A percentile compares a stretch with the other conserved stretches of the same genome.
phyloP scores from a whole-genome alignment of 2,329 filamentous ascomycete genomes.

The Zymoseptoria tritici region DNA sequence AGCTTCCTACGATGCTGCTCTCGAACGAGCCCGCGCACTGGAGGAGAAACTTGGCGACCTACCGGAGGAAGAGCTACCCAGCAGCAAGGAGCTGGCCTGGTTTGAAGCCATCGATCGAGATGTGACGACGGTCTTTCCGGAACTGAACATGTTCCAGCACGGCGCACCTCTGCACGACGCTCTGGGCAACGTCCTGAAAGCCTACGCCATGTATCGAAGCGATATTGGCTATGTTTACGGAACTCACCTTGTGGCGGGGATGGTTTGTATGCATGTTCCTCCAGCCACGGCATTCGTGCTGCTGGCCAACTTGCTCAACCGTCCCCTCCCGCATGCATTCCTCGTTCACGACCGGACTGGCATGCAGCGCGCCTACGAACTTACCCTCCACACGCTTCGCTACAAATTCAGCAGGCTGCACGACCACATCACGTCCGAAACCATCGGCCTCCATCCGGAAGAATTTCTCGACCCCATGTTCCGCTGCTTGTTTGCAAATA shows the following conservation, averaged over 20 bases:
- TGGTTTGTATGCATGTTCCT: constrained; percentile 64
- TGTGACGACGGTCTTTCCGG: constrained; percentile 60
- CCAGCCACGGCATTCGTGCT: constrained; percentile 60
- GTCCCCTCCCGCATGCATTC: constrained; percentile 66
- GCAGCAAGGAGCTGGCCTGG: constrained; percentile 52
- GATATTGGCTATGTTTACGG: constrained; percentile 72
- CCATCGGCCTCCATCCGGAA: constrained; percentile 29
- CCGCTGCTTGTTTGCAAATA: constrained; percentile 28
- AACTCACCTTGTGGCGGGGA: constrained; percentile 65
- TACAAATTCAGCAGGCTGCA: constrained; percentile 59
- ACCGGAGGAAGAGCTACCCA: constrained; percentile 36
- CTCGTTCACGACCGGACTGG: constrained; percentile 63
- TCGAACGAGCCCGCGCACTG: constrained; percentile 58
- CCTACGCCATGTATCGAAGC: constrained; percentile 73
- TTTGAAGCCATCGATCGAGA: constrained; percentile 58
- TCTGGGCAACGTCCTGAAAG: constrained; percentile 65
- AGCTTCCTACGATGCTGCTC: constrained; percentile 62
- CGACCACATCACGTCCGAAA: constrained; percentile 50
- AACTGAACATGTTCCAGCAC: constrained; percentile 60
- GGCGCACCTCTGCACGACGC: constrained; percentile 60
- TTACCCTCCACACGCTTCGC: constrained; percentile 59
- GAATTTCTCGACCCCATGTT: constrained; percentile 30
- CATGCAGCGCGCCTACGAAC: constrained; percentile 60
- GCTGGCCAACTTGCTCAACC: constrained; percentile 70
- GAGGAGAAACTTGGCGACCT: constrained; percentile 48